Conservation (phyloP, 2,329 filamentous ascomycete species). For the Penicillium sp. region DNA sequence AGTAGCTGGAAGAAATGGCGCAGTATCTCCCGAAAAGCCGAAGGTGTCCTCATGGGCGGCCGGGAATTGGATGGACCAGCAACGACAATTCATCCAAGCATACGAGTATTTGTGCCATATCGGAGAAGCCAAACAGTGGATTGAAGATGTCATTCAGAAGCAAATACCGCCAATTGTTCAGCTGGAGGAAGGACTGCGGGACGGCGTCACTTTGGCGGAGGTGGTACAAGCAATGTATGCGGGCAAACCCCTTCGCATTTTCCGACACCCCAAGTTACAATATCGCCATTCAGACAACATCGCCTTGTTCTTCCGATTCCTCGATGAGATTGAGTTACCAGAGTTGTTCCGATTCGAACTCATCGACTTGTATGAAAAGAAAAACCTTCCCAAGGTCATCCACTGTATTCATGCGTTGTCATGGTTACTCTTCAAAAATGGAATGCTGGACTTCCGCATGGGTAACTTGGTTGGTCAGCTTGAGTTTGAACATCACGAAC, state of each 20-base stretch:
- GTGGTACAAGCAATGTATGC: conserved; percentile 87
- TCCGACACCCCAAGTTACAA: conserved; percentile 79
- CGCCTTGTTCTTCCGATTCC: conserved; percentile 88
- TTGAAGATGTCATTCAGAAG: conserved; percentile 83
- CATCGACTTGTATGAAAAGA: conserved; percentile 98
- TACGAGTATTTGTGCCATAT: conserved; percentile 99
- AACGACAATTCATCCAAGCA: conserved; percentile 90
- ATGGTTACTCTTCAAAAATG: conserved; percentile 94
- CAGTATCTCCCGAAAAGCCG: conserved; percentile 47
- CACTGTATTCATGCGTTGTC: conserved; percentile 97
- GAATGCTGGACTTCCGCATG: conserved; percentile 92
- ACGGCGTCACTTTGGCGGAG: conserved; percentile 92
- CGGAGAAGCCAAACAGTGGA: conserved; percentile 98
- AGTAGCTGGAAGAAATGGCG: conserved; percentile 49
- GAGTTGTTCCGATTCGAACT: conserved; percentile 96
- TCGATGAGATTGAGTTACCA: conserved; percentile 86
- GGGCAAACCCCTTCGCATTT: conserved; percentile 73
- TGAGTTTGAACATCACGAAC: conserved; percentile 94
- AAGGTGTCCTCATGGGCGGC: conserved; percentile 70
- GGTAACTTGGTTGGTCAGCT: conserved; percentile 95
- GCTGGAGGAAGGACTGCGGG: conserved; percentile 84
- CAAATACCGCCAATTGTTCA: conserved; percentile 89
- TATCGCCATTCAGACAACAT: conserved; percentile 98
- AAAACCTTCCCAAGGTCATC: conserved; percentile 98
- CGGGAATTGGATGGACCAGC: conserved; percentile 98